Evolutionary conservation across 140 eudicot genomes (phyloP), one percentile per base, ranked within the genome.

Genomic region (Flaveria floridana): DNA sequence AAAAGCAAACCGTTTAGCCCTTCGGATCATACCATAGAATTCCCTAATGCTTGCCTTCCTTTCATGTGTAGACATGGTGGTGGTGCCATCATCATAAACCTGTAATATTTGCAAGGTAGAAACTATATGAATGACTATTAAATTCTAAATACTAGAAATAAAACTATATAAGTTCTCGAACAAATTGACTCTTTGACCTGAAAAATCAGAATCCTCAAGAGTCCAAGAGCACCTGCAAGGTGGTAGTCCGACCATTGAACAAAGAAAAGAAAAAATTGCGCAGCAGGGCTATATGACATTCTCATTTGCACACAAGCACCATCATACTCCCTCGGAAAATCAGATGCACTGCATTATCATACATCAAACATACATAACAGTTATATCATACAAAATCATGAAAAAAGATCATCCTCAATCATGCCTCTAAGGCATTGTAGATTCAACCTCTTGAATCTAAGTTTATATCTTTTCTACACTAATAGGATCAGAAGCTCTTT

Each of bases 271-370:
- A 92, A 87, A 64, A 92, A 74, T 67, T 89, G 96, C 6, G 98
- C 96, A 21, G 92, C 98, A 0, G 98, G 98, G 56, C 96, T 90
- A 81, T 92, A 92, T 0, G 96, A 92, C 88, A 92, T 87, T 85
- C 98, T 87, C 98, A 92, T 89, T 78, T 92, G 98, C 53, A 92
- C 82, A 76, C 91, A 87, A 6, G 98, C 95, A 10, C 98, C 98
- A 78, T 92, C 98, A 79, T 89, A 92, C 83, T 89, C 98, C 76
- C 96, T 70, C 23, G 95, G 84, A 73, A 92, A 84, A 73, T 92
- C 96, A 26, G 98, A 89, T 21, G 98, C 98, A 80, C 98, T 92
- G 86, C 71, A 82, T 73, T 10, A 62, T 66, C 63, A 18, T 26
- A 65, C 20, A 84, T 14, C 18, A 84, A 61, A 26, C 23, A 25